Conservation (phyloP, 495 filamentous ascomycete genomes). For the Penicillium turbatum region DNA sequence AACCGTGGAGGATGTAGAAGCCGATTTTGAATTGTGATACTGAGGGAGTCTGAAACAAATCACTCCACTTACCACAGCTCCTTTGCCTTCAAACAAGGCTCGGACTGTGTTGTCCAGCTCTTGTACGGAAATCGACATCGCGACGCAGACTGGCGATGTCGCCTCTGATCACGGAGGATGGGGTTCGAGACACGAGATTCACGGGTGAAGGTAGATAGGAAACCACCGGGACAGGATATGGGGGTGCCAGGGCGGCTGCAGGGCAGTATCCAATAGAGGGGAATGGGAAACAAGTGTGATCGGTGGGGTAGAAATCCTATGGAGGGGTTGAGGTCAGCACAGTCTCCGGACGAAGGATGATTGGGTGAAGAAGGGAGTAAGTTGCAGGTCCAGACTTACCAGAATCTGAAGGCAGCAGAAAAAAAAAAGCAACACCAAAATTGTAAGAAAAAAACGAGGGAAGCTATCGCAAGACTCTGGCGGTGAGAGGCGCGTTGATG, state of each 20-base stretch:
- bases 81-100: conserved; percentile 94
- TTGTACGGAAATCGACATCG: conserved; percentile 70
- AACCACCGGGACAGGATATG: conserved; percentile 6
- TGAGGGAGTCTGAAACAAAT: not conserved
- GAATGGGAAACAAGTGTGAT: conserved; percentile 5
- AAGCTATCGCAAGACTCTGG: conserved; percentile 22
- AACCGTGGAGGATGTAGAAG: not conserved
- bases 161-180: conserved; percentile 23
- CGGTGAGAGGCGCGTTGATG: conserved; percentile 30
- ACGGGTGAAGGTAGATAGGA: conserved; percentile 1
- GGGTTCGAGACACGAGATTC: conserved; percentile 17
- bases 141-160: conserved; percentile 36
- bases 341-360: conserved; percentile 7
- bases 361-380: conserved; percentile 2
- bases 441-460: conserved; percentile 9
- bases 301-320: conserved; percentile 29
- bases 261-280: conserved; percentile 6
- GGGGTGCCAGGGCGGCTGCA: conserved; percentile 10
- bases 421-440: conserved; percentile 1
- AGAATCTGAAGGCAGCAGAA: not conserved
- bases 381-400: not conserved
- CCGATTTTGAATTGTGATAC: not conserved
- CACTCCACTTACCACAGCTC: conserved; percentile 65
- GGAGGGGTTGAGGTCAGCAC: conserved; percentile 29
- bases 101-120: conserved; percentile 95